Conservation (phyloP, 176 grass and related monocot species). For the Phragmites australis region DNA sequence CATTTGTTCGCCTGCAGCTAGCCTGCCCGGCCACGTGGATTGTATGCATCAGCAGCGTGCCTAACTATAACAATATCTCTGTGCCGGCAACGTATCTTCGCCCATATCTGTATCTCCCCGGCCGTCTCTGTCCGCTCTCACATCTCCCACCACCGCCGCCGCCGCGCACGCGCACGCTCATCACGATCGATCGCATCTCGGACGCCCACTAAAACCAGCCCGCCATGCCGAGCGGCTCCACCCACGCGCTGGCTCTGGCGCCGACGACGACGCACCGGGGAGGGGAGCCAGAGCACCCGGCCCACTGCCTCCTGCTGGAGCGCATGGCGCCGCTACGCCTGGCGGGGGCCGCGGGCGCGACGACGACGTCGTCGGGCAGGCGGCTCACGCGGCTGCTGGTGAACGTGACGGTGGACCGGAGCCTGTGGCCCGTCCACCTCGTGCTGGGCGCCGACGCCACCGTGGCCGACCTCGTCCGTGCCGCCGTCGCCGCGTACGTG, state of each 20-base stretch:
- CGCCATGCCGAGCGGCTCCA: neutral
- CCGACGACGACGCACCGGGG: neutral
- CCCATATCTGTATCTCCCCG: neutral
- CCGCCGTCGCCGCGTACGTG: slow-evolving; percentile 50
- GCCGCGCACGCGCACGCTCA: neutral
- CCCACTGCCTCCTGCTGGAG: neutral
- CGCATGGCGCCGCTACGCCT: neutral
- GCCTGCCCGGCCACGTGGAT: slow-evolving; percentile 12
- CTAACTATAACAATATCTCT: neutral
- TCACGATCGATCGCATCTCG: neutral
- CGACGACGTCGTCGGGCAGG: neutral
- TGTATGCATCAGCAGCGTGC: neutral
- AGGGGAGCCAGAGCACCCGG: neutral
- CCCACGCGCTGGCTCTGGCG: neutral
- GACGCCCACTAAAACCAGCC: neutral
- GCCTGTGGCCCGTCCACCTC: slow-evolving; percentile 77
- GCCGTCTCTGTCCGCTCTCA: neutral
- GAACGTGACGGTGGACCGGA: slow-evolving; percentile 75
- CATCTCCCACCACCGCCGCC: neutral
- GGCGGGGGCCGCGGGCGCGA: neutral
- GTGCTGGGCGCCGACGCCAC: slow-evolving; percentile 62
- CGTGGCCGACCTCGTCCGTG: slow-evolving; percentile 59
- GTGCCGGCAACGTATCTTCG: neutral
- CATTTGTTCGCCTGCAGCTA: neutral
- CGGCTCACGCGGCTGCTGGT: slow-evolving; percentile 68